Evolutionary conservation across 2,329 filamentous ascomycete genomes (phyloP).

Genomic region (Penicillium sp.): DNA sequence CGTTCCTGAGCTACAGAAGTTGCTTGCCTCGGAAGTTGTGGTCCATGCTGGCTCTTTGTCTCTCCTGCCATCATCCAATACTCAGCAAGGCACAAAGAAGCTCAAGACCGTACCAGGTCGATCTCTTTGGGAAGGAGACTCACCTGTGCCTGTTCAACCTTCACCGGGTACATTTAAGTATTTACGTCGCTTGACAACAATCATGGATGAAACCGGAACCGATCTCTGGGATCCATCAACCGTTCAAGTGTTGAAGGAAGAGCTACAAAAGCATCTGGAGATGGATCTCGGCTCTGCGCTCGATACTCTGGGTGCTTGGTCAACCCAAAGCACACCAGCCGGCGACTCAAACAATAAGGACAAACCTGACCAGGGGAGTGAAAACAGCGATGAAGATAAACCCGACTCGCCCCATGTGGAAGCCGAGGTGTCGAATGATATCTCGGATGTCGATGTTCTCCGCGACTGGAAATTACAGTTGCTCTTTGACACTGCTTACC

Average conservation of each 20-base stretch:
- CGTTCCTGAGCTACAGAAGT: constrained; percentile 59
- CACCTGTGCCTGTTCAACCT: constrained; percentile 69
- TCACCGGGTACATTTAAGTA: constrained; percentile 69
- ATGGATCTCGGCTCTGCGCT: constrained; percentile 18
- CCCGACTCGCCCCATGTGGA: constrained; percentile 3
- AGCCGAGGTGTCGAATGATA: constrained; percentile 3
- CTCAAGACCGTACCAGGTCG: constrained; percentile 53
- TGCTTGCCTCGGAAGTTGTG: constrained; percentile 53
- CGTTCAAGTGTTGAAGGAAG: constrained; percentile 57
- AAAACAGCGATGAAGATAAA: constrained; percentile 1
- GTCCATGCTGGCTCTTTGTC: constrained; percentile 41
- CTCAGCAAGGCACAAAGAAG: constrained; percentile 27
- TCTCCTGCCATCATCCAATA: constrained; percentile 12
- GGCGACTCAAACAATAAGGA: not conserved
- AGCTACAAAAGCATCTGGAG: constrained; percentile 48
- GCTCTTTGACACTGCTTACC: constrained; percentile 36
- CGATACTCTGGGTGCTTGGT: constrained; percentile 16
- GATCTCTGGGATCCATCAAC: constrained; percentile 77
- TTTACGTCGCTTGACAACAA: constrained; percentile 56
- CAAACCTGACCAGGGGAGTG: not conserved
- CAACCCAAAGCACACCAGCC: too few relatives aligned
- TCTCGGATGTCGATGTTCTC: constrained; percentile 9
- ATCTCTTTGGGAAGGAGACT: constrained; percentile 73
- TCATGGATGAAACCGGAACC: constrained; percentile 64
- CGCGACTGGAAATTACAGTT: constrained; percentile 36